Evolutionary conservation across 2,329 filamentous ascomycete genomes (phyloP).

Genomic region (Domatiomyces catenatus): DNA sequence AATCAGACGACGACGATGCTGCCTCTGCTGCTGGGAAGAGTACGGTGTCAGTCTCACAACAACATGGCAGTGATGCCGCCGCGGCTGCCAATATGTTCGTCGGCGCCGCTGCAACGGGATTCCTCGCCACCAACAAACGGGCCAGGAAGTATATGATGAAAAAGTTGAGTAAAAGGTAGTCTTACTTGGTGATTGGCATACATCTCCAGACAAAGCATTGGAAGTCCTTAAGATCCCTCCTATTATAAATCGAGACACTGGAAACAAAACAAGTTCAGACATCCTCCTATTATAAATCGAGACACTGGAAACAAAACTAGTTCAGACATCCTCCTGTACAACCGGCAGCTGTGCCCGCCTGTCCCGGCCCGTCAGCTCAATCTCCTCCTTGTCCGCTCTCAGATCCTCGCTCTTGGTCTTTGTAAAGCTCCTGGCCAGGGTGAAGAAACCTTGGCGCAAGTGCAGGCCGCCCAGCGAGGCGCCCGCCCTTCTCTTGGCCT

Average conservation of each 20-base stretch:
- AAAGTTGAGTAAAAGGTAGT: conserved; percentile 1
- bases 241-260: no score
- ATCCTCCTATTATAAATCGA: no score
- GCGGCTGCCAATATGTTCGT: conserved; percentile 10
- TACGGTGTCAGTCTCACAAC: not conserved
- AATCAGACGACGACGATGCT: not conserved
- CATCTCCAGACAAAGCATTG: no score
- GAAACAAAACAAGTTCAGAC: no score
- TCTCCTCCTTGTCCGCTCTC: not conserved
- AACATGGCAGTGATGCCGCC: not conserved
- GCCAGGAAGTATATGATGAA: conserved; percentile 3
- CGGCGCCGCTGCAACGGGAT: conserved; percentile 9
- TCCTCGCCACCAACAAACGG: conserved; percentile 3
- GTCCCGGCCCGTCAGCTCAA: not conserved
- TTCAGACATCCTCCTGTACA: not conserved
- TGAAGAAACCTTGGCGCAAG: conserved; percentile 22
- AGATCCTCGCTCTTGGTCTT: conserved; percentile 19
- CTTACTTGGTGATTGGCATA: no score
- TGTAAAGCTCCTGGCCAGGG: conserved; percentile 19
- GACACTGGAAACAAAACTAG: not conserved
- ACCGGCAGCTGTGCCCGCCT: not conserved
- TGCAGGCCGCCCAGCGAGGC: conserved; percentile 17
- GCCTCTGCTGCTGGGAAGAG: no score
- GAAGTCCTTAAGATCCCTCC: no score
- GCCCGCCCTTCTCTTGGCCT: conserved; percentile 10